These are phyloP conservation scores for Achaetomium macrosporum DNA, from an alignment of 2,329 filamentous ascomycete species.

Conservation along the genomic window DNA sequence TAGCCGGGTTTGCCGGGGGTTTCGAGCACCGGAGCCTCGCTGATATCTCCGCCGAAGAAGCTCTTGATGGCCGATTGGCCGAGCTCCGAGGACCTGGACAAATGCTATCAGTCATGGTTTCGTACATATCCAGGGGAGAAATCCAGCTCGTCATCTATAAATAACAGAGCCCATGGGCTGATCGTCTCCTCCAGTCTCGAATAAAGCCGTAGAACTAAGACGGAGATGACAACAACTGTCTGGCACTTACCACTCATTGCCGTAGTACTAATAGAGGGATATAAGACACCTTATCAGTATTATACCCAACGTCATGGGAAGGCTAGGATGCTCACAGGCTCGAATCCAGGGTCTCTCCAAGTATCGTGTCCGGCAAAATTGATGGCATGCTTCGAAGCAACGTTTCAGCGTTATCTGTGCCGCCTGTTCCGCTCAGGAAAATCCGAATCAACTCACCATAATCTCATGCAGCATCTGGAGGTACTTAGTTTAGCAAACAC, in stretches of 20 bases:
- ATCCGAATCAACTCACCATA: neutral
- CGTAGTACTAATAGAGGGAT: neutral
- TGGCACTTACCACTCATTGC: neutral
- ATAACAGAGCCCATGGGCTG: too few species aligned
- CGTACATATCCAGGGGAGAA: neutral
- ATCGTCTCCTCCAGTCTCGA: too few species aligned
- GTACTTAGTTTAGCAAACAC: neutral
- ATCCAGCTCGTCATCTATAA: neutral
- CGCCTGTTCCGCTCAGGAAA: too few species aligned
- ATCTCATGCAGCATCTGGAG: constrained; percentile 5
- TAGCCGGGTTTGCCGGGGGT: neutral
- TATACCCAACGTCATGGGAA: neutral
- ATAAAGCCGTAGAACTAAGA: neutral
- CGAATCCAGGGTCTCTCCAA: neutral
- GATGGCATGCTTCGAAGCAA: neutral
- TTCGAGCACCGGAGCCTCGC: neutral
- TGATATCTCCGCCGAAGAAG: constrained; percentile 5
- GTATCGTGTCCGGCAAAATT: neutral
- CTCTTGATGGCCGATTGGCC: constrained; percentile 6
- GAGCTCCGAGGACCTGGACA: neutral
- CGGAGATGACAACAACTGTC: neutral
- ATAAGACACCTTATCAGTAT: neutral
- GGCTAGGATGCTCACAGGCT: constrained; percentile 1
- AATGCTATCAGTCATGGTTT: neutral
- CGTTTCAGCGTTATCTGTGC: neutral